Base-by-base conservation (phyloP, 768 basidiomycete species). In the Hemileccinum rubropunctum region DNA sequence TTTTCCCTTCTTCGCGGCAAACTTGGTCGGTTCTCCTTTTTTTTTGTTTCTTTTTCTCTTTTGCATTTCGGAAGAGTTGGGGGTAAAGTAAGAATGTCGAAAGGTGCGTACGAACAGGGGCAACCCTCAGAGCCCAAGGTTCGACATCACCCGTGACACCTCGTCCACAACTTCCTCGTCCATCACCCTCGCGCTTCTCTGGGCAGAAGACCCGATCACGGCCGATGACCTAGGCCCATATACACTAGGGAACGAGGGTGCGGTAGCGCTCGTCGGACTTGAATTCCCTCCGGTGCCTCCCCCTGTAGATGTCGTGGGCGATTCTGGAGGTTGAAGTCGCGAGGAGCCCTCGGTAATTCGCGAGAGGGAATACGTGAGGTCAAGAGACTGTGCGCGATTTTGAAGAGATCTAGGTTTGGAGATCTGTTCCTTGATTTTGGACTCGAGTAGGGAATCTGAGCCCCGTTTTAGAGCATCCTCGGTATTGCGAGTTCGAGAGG, bases 351-450 rank as follows among this genome's bases (percentile, higher is more conserved):
- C 90, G 5, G 83, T 82, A 58, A 91, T 90, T 47, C 83, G 84
- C n/a, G 83, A 84, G 27, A 93, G 77, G 6, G 91, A 92, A 57
- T 83, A 83, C 0, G 88, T 91, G 56, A 95, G 73, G 64, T 95
- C 92, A 41, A 95, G 83, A 5, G 88, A 91, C 65, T 95, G 92
- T 0, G 92, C 92, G 15, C 92, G 86, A 58, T 91, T 91, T 53
- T 84, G 84, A 54, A 92, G 71, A 4, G 89, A 86, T 42, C 91
- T 85, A 5, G 89, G 88, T 70, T 91, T 91, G 30, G 76, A 74
- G 53, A 72, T 63, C 56, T 85, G 86, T 51, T 89, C 88, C 69
- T 87, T 90, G 39, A 93, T 66, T 65, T 93, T 93, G 34, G 89
- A 82, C 60, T 92, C 89, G 18, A 91, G 74, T 36, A 91, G 73